These are phyloP conservation scores for Neonectria coccinea DNA, from an alignment of 2,329 filamentous ascomycete genomes.

Conservation along the genomic window DNA sequence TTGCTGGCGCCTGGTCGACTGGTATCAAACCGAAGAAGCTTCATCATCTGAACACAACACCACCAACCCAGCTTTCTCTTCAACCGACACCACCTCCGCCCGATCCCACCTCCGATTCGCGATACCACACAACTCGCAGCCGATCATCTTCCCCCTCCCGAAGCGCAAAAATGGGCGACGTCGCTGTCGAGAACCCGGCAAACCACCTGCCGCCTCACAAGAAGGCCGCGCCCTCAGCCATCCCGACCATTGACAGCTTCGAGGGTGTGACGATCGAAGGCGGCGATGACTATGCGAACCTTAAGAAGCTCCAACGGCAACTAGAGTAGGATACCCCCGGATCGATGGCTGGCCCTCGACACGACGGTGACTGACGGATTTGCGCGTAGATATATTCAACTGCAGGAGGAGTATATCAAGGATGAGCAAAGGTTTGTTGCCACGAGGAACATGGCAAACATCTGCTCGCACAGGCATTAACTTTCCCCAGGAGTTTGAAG, in stretches of 20 bases:
- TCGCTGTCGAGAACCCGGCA: conserved; percentile 83
- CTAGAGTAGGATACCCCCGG: conserved; percentile 75
- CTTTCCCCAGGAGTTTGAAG: conserved; percentile 81
- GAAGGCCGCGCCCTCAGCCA: conserved; percentile 82
- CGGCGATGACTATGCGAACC: conserved; percentile 91
- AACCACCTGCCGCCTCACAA: conserved; percentile 81
- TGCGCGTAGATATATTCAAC: conserved; percentile 81
- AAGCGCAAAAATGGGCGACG: conserved; percentile 79
- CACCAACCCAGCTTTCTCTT: conserved; percentile 25
- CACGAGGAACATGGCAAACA: neutral
- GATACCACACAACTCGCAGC: conserved; percentile 2
- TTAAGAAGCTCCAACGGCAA: conserved; percentile 97
- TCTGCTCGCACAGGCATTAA: conserved; percentile 36
- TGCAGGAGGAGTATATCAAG: conserved; percentile 99
- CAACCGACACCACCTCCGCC: conserved; percentile 24
- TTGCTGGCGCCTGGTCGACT: conserved; percentile 44
- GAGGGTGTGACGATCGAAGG: conserved; percentile 85
- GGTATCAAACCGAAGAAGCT: conserved; percentile 44
- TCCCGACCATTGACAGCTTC: conserved; percentile 90
- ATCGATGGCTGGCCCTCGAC: conserved; percentile 9
- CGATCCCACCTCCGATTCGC: conserved; percentile 3
- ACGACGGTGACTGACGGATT: conserved; percentile 40
- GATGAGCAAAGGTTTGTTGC: conserved; percentile 87
- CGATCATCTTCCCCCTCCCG: conserved; percentile 11
- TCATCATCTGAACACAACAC: conserved; percentile 35